Base-by-base conservation (phyloP, 805 yeast genomes). In the Monosporozyma aquatica region DNA sequence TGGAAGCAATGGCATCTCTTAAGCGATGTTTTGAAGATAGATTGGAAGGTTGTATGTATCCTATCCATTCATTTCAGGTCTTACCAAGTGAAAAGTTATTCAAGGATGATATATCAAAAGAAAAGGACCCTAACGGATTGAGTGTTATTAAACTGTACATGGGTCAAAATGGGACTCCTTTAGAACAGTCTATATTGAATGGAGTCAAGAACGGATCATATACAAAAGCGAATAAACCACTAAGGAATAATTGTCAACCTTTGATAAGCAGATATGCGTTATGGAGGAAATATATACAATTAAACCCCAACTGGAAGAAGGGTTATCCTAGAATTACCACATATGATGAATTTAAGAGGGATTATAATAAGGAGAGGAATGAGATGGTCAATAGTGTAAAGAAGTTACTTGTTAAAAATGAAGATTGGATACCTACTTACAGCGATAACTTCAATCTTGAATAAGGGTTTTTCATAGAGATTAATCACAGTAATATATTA, bases 151-250 rank as follows among this genome's bases (percentile, higher is more conserved):
- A 52, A 37, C 33, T 57, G 17, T 49, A 44, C 20, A 13, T 32
- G 7, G 27, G 33, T 7, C 32, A 37, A 6, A 29, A 36, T 13
- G 30, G 36, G 4, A n/a, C 3, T 15, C 15, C 30, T 10, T 27
- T 42, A 9, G 58, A 55, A 29, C 67, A 69, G 44, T 56, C 61
- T 1, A 58, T 80, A 10, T 68, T 74, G 33, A 73, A 74, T 49
- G 87, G 86, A 0, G 74, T 80, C 4, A 75, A 70, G 46, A 76
- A 76, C 47, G 89, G 90, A 0, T 68, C 70, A 17, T 68, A 57
- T 42, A 46, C 68, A 1, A 78, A 75, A 48, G 43, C 47, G 2
- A 69, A 61, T 29, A 64, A 61, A 37, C 68, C 70, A 0, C 66
- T 79, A 0, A 59, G 69, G 29, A 55, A 52, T 14, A 66, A 69